Evolutionary conservation across 306 rosid species (phyloP).

Genomic region (Lathyrus oleraceus): DNA sequence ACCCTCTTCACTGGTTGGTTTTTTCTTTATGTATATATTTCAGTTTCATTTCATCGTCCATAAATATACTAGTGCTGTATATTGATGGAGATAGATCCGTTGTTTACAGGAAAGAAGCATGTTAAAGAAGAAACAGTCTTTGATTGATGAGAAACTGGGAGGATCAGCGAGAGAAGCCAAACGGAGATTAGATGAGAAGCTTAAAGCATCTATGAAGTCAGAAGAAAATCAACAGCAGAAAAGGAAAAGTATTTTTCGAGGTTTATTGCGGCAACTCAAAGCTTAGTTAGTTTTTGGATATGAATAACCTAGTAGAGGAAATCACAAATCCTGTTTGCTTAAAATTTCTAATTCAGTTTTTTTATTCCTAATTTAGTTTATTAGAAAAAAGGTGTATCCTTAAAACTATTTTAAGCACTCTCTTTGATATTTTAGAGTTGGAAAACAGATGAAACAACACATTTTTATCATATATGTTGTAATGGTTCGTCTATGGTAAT

Average conservation of each 20-base stretch:
- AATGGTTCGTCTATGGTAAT: too few relatives aligned
- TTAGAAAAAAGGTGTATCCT: too few relatives aligned
- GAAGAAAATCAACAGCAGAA: constrained; percentile 27
- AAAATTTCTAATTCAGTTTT: not conserved
- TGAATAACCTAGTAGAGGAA: not conserved
- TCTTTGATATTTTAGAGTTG: too few relatives aligned
- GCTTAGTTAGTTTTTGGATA: not conserved
- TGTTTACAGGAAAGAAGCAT: constrained; percentile 44
- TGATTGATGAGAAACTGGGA: constrained; percentile 58
- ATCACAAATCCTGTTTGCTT: not conserved
- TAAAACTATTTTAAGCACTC: too few relatives aligned
- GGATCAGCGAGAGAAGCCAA: constrained; percentile 74
- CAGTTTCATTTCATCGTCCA: too few relatives aligned
- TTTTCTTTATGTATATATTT: too few relatives aligned
- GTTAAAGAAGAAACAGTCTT: constrained; percentile 34
- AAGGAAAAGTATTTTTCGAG: constrained; percentile 17
- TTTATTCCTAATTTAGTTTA: not conserved
- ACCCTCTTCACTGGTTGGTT: constrained; percentile 44
- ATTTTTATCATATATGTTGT: too few relatives aligned
- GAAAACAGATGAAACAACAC: too few relatives aligned
- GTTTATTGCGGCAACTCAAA: constrained; percentile 10
- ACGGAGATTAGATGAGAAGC: constrained; percentile 69
- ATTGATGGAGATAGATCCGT: not conserved
- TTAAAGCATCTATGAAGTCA: constrained; percentile 46
- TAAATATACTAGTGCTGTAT: not conserved